A percentile compares a stretch with the other conserved stretches of the same genome.
phyloP scores from a whole-genome alignment of 2,329 filamentous ascomycete genomes.

The Dactylonectria macrodidyma region DNA sequence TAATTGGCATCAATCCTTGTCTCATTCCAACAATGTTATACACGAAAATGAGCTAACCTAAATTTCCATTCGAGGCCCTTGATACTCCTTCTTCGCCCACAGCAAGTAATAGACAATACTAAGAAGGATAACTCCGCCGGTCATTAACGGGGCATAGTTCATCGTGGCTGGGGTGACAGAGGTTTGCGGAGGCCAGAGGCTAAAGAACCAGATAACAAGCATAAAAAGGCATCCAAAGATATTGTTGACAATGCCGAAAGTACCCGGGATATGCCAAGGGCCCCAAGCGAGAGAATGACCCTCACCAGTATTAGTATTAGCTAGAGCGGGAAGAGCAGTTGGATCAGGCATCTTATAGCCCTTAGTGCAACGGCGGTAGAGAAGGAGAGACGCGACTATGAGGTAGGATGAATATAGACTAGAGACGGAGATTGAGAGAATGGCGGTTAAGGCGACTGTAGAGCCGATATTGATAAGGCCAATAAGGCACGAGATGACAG shows the following conservation, averaged over 20 bases:
- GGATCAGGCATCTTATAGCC: slow-evolving; percentile 43
- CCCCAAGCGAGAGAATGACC: slow-evolving; percentile 60
- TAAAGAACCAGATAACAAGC: slow-evolving; percentile 69
- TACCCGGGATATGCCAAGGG: slow-evolving; percentile 66
- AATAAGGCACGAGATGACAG: slow-evolving; percentile 41
- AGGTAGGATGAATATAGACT: slow-evolving; percentile 44
- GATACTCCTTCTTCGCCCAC: slow-evolving; percentile 57
- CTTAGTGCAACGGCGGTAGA: slow-evolving; percentile 42
- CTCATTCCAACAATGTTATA: too few relatives aligned
- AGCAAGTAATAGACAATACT: slow-evolving; percentile 62
- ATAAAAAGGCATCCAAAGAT: slow-evolving; percentile 66
- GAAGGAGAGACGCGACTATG: slow-evolving; percentile 39
- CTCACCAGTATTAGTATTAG: slow-evolving; percentile 34
- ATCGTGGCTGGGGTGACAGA: slow-evolving; percentile 50
- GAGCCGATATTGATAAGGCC: slow-evolving; percentile 44
- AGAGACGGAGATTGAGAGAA: slow-evolving; percentile 40
- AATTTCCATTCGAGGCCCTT: slow-evolving; percentile 56
- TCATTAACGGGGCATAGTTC: slow-evolving; percentile 64
- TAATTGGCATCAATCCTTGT: too few relatives aligned
- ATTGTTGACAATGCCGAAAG: slow-evolving; percentile 68
- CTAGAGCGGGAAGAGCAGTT: slow-evolving; percentile 35
- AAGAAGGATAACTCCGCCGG: slow-evolving; percentile 57
- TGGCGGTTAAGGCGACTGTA: slow-evolving; percentile 41
- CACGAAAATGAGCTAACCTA: not conserved
- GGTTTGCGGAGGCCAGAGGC: slow-evolving; percentile 60